Percentiles rank a stretch among this genome's conserved stretches.
phyloP scores from a whole-genome alignment of 768 basidiomycete species.

The Xerocomellus chrysenteron region DNA sequence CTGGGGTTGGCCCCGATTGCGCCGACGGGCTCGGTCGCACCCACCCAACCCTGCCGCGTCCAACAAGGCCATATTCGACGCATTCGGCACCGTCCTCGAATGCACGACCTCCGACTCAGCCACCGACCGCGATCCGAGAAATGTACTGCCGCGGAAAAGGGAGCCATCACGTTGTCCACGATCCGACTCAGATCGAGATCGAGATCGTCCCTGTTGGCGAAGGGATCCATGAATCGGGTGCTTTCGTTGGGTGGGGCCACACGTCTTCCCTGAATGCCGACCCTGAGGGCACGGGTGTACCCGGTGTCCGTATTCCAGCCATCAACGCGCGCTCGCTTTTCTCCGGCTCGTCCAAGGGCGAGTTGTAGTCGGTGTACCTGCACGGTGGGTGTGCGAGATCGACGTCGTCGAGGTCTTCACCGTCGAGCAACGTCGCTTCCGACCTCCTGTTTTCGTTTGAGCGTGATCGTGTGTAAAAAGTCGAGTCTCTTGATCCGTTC shows the following conservation, averaged over 20 bases:
- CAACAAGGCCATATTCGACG: constrained; percentile 22
- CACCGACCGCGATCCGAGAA: constrained; percentile 20
- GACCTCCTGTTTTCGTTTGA: constrained; percentile 18
- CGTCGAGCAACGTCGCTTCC: constrained; percentile 24
- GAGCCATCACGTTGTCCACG: constrained; percentile 52
- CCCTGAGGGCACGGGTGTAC: too few relatives aligned
- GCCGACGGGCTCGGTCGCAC: constrained; percentile 23
- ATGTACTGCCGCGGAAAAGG: constrained; percentile 14
- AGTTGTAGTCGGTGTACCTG: constrained; percentile 20
- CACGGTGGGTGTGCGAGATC: constrained; percentile 3
- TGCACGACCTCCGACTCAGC: constrained; percentile 4
- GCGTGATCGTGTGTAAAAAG: constrained; percentile 29
- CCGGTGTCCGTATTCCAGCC: too few relatives aligned
- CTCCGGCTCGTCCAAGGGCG: constrained; percentile 19
- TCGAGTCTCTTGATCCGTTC: constrained; percentile 36
- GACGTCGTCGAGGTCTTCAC: constrained; percentile 23
- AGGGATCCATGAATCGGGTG: constrained; percentile 23
- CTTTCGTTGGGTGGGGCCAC: constrained; percentile 41
- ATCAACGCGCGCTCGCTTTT: too few relatives aligned
- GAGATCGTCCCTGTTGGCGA: constrained; percentile 24
- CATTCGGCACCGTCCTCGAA: constrained; percentile 21
- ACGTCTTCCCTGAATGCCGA: too few relatives aligned
- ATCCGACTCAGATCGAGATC: constrained; percentile 43
- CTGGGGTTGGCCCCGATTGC: too few relatives aligned
- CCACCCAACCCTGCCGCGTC: constrained; percentile 22